Conservation (phyloP, 148 eudicot genomes). For the Tetragonia tetragonoides region DNA sequence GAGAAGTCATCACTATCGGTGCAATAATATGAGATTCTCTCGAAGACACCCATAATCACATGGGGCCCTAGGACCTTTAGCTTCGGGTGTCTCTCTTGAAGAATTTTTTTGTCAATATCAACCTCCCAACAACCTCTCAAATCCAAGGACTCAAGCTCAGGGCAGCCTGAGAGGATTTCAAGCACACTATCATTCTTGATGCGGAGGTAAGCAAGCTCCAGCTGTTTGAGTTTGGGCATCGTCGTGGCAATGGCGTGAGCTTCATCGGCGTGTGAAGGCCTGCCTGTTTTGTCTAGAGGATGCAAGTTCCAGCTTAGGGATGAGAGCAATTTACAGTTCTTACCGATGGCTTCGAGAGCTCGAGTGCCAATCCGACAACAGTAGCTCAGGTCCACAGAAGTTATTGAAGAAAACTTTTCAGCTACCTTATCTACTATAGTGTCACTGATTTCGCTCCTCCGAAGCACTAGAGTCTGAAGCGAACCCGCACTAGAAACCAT, state of each 20-base stretch:
- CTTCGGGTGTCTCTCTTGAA: conserved; percentile 47
- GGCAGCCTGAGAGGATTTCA: conserved; percentile 52
- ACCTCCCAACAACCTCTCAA: conserved; percentile 78
- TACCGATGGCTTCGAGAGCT: conserved; percentile 63
- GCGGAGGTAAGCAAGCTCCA: conserved; percentile 57
- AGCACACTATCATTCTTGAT: conserved; percentile 42
- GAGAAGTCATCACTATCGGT: conserved; percentile 67
- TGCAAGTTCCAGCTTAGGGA: conserved; percentile 69
- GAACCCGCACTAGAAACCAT: conserved; percentile 52
- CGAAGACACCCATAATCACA: conserved; percentile 43
- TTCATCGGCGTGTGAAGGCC: conserved; percentile 54
- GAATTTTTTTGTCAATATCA: conserved; percentile 45
- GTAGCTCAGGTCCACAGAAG: conserved; percentile 59
- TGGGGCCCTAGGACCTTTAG: conserved; percentile 59
- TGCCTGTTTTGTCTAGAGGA: conserved; percentile 37
- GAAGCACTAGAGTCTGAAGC: conserved; percentile 45
- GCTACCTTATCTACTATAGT: conserved; percentile 57
- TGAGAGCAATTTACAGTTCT: conserved; percentile 49
- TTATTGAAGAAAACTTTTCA: conserved; percentile 39
- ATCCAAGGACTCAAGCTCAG: conserved; percentile 55
- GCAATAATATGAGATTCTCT: conserved; percentile 31
- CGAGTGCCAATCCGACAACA: conserved; percentile 45
- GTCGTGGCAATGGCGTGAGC: conserved; percentile 58
- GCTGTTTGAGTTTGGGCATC: conserved; percentile 70
- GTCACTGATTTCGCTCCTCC: conserved; percentile 58